Evolutionary conservation across 768 basidiomycete genomes (phyloP).

Genomic region (Pulveroboletus frians): DNA sequence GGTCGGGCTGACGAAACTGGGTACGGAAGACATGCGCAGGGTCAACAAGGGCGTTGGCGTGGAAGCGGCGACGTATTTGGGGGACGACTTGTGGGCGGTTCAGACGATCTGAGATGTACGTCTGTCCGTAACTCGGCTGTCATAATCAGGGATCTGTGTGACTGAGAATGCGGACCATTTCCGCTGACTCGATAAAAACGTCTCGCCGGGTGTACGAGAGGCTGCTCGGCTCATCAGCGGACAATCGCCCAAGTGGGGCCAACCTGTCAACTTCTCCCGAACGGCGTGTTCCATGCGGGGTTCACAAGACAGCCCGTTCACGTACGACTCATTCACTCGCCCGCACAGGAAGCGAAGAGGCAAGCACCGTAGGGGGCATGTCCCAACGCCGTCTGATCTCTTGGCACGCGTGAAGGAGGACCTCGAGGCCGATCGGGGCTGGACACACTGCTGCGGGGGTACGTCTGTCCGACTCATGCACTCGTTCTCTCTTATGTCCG

Average conservation of each 20-base stretch:
- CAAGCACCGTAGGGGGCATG: conserved; percentile 29
- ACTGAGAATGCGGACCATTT: too few relatives aligned
- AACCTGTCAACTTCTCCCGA: background rate
- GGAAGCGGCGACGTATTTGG: conserved; percentile 80
- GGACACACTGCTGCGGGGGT: conserved; percentile 56
- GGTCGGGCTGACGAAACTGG: conserved; percentile 75
- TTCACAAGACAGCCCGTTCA: conserved; percentile 24
- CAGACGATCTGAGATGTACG: conserved; percentile 37
- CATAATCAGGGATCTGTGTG: too few relatives aligned
- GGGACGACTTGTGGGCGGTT: conserved; percentile 82
- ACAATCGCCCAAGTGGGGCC: background rate
- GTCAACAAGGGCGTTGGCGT: conserved; percentile 90
- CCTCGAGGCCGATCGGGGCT: conserved; percentile 41
- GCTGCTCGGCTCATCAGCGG: background rate
- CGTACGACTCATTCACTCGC: conserved; percentile 47
- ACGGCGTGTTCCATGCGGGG: conserved; percentile 11
- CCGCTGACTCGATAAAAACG: background rate
- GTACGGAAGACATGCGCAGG: conserved; percentile 84
- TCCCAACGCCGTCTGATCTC: conserved; percentile 33
- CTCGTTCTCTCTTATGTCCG: background rate
- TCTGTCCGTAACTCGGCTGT: too few relatives aligned
- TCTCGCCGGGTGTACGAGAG: too few relatives aligned
- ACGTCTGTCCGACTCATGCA: conserved; percentile 25
- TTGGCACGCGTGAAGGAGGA: conserved; percentile 43
- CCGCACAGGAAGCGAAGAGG: conserved; percentile 48